Percentiles rank a stretch among this genome's conserved stretches.
Evolutionary conservation across 106 monocot species (phyloP).

Genomic region (Posidonia australis): DNA sequence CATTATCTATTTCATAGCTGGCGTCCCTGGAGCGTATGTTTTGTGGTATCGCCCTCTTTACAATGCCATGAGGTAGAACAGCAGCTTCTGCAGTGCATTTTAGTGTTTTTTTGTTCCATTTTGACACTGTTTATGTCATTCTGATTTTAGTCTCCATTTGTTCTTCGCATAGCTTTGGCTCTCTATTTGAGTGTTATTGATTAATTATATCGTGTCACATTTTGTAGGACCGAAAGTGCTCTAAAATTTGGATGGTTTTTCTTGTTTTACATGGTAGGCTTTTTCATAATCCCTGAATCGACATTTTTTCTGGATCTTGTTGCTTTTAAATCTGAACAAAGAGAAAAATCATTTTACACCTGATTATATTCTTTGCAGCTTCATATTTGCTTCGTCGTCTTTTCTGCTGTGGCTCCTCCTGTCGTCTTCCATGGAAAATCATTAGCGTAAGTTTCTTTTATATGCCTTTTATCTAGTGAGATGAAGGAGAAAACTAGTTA

Average conservation of each 20-base stretch:
- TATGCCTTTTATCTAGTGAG: too few species aligned
- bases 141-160: not conserved
- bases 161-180: too few species aligned
- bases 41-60: slow-evolving; percentile 98
- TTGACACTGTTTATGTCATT: not conserved
- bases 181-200: not conserved
- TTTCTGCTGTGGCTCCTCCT: slow-evolving; percentile 64
- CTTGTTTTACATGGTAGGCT: slow-evolving; percentile 67
- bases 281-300: not conserved
- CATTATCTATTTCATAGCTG: slow-evolving; percentile 80
- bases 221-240: slow-evolving; percentile 91
- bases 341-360: not conserved
- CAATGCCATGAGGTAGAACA: slow-evolving; percentile 67
- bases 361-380: slow-evolving; percentile 23
- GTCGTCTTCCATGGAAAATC: slow-evolving; percentile 67
- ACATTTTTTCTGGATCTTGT: not conserved
- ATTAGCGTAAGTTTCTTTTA: slow-evolving; percentile 41
- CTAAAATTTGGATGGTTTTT: slow-evolving; percentile 98
- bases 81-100: not conserved
- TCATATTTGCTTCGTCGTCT: slow-evolving; percentile 50
- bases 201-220: not conserved
- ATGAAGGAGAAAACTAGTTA: too few species aligned
- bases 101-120: not conserved
- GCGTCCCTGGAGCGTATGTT: slow-evolving; percentile 84
- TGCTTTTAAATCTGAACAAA: slow-evolving; percentile 2